phyloP scores from a whole-genome alignment of 2,329 filamentous ascomycete species.

The Cadophora sp. region DNA sequence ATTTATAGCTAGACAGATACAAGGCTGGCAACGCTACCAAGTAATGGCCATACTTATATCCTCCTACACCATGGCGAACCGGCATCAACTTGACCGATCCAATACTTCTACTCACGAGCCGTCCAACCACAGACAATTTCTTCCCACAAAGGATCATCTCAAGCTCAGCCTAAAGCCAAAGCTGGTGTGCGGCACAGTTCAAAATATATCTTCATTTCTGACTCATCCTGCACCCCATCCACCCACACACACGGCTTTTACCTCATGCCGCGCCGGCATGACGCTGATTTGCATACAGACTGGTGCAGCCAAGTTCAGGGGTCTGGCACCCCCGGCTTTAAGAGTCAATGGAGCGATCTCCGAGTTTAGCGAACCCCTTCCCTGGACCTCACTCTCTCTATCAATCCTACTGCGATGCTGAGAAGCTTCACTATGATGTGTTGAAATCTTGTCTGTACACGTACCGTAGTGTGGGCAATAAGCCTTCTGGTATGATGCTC shows the following conservation, averaged over 20 bases:
- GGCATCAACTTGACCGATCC: background rate
- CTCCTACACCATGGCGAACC: background rate
- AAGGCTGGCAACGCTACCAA: background rate
- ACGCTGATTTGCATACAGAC: background rate
- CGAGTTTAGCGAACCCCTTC: background rate
- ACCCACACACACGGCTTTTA: constrained; percentile 2
- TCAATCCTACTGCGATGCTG: background rate
- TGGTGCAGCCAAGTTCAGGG: background rate
- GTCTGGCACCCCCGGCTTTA: background rate
- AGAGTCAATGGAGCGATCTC: background rate
- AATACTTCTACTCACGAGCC: too few species aligned
- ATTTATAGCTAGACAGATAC: background rate
- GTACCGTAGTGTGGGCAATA: too few species aligned
- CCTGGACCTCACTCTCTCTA: background rate
- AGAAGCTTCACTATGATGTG: background rate
- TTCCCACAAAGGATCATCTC: background rate
- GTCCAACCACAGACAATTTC: background rate
- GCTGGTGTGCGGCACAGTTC: background rate
- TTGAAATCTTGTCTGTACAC: background rate
- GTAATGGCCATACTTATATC: background rate
- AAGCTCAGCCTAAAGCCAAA: background rate
- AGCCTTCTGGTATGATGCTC: too few species aligned
- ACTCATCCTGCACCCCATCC: background rate
- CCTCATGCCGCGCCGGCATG: constrained; percentile 10
- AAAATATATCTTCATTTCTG: background rate